Evolutionary conservation across 345 rosid species (phyloP).

Genomic region (Hibiscus mutabilis): DNA sequence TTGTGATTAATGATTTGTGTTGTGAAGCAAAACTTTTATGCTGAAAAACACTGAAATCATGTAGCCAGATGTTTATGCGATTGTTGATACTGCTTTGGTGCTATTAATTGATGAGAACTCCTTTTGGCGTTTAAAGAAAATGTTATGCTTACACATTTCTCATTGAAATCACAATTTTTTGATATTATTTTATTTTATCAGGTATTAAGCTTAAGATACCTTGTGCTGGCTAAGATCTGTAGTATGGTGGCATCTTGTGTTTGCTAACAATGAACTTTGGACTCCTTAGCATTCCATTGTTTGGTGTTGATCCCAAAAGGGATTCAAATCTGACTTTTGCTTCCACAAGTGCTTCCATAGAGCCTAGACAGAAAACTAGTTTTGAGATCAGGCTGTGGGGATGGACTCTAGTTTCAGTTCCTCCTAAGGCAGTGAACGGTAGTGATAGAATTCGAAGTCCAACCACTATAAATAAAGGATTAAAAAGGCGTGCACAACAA

Average conservation of each 20-base stretch:
- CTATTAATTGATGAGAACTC: too few relatives aligned
- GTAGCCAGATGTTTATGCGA: too few relatives aligned
- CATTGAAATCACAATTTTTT: background rate
- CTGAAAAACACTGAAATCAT: too few relatives aligned
- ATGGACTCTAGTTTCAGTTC: constrained; percentile 49
- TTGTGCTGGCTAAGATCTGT: background rate
- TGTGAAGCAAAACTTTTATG: too few relatives aligned
- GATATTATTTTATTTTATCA: background rate
- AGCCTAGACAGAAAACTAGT: constrained; percentile 25
- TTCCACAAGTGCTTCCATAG: constrained; percentile 21
- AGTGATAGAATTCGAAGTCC: constrained; percentile 35
- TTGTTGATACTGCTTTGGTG: too few relatives aligned
- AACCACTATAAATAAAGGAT: constrained; percentile 53
- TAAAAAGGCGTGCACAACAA: constrained; percentile 43
- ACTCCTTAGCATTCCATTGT: constrained; percentile 38
- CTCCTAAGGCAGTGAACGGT: constrained; percentile 41
- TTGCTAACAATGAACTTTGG: constrained; percentile 37
- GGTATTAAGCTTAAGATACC: background rate
- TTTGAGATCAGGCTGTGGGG: constrained; percentile 48
- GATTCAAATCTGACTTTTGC: constrained; percentile 33
- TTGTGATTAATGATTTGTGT: too few relatives aligned
- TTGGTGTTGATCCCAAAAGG: constrained; percentile 23
- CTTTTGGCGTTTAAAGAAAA: too few relatives aligned
- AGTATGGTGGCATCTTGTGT: background rate
- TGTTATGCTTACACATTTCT: too few relatives aligned